Evolutionary conservation across 345 rosid species (phyloP).

Genomic region (Lagerstroemia speciosa): DNA sequence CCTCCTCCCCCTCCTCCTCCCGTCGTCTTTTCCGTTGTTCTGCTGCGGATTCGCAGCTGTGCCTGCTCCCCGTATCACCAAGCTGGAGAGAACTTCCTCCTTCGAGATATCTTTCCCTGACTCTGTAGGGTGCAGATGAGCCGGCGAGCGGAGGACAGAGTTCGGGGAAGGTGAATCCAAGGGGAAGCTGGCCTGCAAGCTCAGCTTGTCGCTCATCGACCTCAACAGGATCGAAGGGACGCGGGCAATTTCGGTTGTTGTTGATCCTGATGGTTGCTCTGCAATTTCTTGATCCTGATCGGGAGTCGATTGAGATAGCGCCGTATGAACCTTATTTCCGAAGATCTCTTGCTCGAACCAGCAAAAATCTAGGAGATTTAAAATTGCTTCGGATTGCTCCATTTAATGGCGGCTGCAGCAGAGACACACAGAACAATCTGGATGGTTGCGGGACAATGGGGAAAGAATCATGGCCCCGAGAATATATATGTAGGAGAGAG

Average conservation of each 20-base stretch:
- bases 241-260: slow-evolving; percentile 10
- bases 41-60: background rate
- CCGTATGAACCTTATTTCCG: slow-evolving; percentile 14
- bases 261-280: slow-evolving; percentile 5
- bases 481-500: too few species aligned
- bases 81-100: slow-evolving; percentile 4
- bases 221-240: slow-evolving; percentile 20
- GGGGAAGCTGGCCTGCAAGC: slow-evolving; percentile 22
- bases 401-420: slow-evolving; percentile 21
- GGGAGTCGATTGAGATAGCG: slow-evolving; percentile 1
- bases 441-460: too few species aligned
- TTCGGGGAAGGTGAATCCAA: slow-evolving; percentile 30
- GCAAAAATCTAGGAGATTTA: slow-evolving; percentile 36
- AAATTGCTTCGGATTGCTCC: slow-evolving; percentile 19
- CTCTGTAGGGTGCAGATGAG: slow-evolving; percentile 22
- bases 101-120: slow-evolving; percentile 32
- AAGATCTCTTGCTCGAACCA: slow-evolving; percentile 42
- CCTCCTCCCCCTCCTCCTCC: slow-evolving; percentile 10
- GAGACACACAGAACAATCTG: background rate
- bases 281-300: background rate
- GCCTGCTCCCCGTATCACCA: too few species aligned
- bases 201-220: slow-evolving; percentile 52
- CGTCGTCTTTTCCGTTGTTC: background rate
- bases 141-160: slow-evolving; percentile 24
- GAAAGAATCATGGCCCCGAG: too few species aligned